A percentile compares a stretch with the other conserved stretches of the same genome.
Conservation (phyloP, 139 green algal genomes). For the Coelastrella sp. region DNA sequence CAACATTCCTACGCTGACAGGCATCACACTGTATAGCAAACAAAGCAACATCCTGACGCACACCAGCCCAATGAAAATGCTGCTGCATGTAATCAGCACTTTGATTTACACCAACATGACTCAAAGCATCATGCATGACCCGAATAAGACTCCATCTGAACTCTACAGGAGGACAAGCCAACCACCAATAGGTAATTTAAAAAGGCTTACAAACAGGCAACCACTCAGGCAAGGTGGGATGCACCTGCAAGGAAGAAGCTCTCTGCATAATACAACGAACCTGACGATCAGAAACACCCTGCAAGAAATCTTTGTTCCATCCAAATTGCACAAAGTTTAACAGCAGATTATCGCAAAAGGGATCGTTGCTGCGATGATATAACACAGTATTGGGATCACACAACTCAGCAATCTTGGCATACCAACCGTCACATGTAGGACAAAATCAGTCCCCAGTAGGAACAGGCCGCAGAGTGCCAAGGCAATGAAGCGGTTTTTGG, state of each 20-base stretch:
- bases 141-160: not conserved
- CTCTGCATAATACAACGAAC: not conserved
- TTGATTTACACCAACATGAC: slow-evolving; percentile 47
- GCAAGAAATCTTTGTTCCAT: not conserved
- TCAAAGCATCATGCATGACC: slow-evolving; percentile 42
- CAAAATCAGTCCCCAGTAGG: slow-evolving; percentile 44
- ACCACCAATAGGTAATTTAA: not conserved
- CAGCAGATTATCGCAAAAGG: slow-evolving; percentile 2
- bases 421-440: slow-evolving; percentile 32
- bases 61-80: slow-evolving; percentile 31
- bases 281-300: not conserved
- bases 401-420: slow-evolving; percentile 36
- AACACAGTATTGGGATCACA: slow-evolving; percentile 20
- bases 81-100: slow-evolving; percentile 28
- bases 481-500: slow-evolving; percentile 42
- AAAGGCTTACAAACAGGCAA: not conserved
- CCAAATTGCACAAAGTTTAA: not conserved
- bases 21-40: not conserved
- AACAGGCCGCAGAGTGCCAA: slow-evolving; percentile 17
- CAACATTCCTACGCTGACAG: not conserved
- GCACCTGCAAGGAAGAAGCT: not conserved
- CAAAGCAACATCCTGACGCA: not conserved
- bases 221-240: not conserved
- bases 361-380: not conserved
- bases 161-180: slow-evolving; percentile 26